These are phyloP conservation scores for Peniophora sp. DNA, from an alignment of 1,284 basidiomycete genomes.

Conservation along the genomic window DNA sequence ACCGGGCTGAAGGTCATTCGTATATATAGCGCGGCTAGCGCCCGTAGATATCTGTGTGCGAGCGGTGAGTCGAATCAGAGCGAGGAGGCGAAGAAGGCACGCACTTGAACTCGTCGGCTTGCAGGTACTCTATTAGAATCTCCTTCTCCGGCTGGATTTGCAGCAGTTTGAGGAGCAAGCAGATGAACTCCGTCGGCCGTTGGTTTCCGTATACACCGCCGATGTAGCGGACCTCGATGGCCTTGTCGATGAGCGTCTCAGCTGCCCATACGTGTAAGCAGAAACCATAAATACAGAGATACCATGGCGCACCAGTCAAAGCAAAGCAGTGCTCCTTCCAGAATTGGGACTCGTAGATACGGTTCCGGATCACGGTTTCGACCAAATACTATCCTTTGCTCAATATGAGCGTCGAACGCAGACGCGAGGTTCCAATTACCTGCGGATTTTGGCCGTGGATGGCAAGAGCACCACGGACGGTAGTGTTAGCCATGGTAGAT, in stretches of 20 bases:
- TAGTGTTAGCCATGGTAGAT: conserved; percentile 79
- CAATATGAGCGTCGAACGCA: conserved; percentile 6
- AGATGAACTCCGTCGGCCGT: conserved; percentile 87
- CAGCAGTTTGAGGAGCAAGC: conserved; percentile 86
- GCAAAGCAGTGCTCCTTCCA: conserved; percentile 99
- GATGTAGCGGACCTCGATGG: conserved; percentile 75
- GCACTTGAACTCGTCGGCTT: conserved; percentile 96
- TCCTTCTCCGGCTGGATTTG: conserved; percentile 98
- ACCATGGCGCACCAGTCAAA: conserved; percentile 57
- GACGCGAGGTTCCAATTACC: conserved; percentile 31
- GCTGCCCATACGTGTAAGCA: conserved; percentile 38
- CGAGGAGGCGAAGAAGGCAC: conserved; percentile 21
- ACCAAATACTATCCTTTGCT: conserved; percentile 71
- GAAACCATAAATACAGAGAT: conserved; percentile 4
- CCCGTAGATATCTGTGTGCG: conserved; percentile 94
- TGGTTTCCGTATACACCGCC: conserved; percentile 94
- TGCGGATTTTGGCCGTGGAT: conserved; percentile 96
- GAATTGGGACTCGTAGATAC: conserved; percentile 92
- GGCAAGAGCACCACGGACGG: conserved; percentile 69
- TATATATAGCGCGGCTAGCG: conserved; percentile 90
- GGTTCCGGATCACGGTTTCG: conserved; percentile 92
- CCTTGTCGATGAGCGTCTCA: conserved; percentile 89
- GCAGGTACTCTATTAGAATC: conserved; percentile 90
- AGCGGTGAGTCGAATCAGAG: neutral
- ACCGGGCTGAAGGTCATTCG: conserved; percentile 87